Base-by-base conservation (phyloP, 2,329 filamentous ascomycete genomes). In the Aspergillus novofumigatus region DNA sequence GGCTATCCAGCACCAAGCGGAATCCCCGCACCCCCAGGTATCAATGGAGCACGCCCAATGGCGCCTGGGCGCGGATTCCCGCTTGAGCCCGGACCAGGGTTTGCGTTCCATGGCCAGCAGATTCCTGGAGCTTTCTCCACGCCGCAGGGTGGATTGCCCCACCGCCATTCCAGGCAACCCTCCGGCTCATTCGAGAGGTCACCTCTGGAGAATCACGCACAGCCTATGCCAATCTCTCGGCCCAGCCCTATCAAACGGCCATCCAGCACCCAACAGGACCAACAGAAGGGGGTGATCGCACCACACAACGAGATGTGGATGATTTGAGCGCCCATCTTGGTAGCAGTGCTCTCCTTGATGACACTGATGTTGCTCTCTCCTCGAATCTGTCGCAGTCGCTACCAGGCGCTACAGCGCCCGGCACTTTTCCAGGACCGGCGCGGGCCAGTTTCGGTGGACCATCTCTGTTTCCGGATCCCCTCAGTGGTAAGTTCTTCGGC, bases 221-320 rank as follows among this genome's bases (percentile, higher is more conserved):
- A 84, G 54, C 81, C 87, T 35, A 87, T 91, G 61, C 90, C 90
- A 1, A 93, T 95, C 59, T 83, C 88, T 49, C 84, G 92, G 54
- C 93, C 92, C 26, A 85, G 90, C 25, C 93, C 93, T 0, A 97
- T 97, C 61, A 91, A 93, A 60, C 85, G 92, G 35, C 93, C 94
- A 0, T 87, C 87, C 17, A 96, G 92, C 71, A 85, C 82, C 9
- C 82, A 83, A 29, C 78, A 78, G 54, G 81, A 81, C 45, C 75
- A 70, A 61, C 73, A 70, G 54, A 70, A 70, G 42, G 70, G 29
- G 71, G 75, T 29, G 75, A 78, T 21, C 69, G 71, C 57, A 71
- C 70, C 45, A 69, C 72, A 1, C 80, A 81, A 26, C 76, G 78
- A 28, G 86, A 88, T 55, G 78, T 91, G 21, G 91, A 93, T 55